phyloP scores from a whole-genome alignment of 1,284 basidiomycete species.

The Cystobasidium sp. region DNA sequence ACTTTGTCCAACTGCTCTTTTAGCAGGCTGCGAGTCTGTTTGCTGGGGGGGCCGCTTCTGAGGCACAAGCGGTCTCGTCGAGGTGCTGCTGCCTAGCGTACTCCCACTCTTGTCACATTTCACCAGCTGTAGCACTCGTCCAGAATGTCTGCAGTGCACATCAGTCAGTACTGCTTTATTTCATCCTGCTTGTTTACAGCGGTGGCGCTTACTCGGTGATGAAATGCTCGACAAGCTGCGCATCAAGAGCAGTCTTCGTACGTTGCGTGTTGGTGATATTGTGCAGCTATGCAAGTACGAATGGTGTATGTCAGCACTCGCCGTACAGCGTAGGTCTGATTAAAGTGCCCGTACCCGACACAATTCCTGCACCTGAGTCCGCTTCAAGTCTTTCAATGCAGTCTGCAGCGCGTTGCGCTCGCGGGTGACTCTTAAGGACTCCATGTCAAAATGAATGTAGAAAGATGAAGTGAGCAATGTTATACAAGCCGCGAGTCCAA shows the following conservation, averaged over 20 bases:
- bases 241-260: conserved; percentile 19
- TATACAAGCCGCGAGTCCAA: too few relatives aligned
- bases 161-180: neutral
- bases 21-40: neutral
- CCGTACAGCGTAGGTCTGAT: neutral
- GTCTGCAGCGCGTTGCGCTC: conserved; percentile 25
- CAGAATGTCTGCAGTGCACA: conserved; percentile 15
- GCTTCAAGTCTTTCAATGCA: conserved; percentile 27
- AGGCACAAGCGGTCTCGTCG: conserved; percentile 23
- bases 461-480: too few relatives aligned
- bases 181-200: neutral
- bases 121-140: conserved; percentile 20
- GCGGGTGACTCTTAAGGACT: conserved; percentile 18
- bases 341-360: conserved; percentile 7
- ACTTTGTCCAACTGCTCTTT: neutral
- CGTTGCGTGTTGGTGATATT: conserved; percentile 18
- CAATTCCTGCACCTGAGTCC: conserved; percentile 25
- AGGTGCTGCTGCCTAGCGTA: conserved; percentile 16
- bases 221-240: conserved; percentile 23
- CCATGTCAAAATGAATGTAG: neutral
- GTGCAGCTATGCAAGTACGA: conserved; percentile 4
- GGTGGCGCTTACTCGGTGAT: conserved; percentile 20
- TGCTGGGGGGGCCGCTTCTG: conserved; percentile 26
- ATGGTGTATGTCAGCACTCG: neutral
- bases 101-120: conserved; percentile 23